Base-by-base conservation (phyloP, 805 yeast genomes). In the Lipomyces lipofer region DNA sequence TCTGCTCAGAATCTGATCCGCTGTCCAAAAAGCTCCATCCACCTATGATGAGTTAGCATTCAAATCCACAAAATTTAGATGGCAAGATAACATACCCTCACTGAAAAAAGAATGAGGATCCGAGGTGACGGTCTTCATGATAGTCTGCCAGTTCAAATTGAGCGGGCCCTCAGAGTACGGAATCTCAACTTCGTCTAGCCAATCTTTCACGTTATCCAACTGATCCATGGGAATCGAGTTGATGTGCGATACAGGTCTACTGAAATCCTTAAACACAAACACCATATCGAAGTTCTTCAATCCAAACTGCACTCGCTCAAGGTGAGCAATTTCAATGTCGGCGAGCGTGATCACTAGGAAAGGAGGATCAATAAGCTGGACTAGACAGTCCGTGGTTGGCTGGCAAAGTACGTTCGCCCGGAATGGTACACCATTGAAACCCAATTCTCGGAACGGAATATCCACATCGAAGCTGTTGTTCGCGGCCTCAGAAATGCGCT, bases 101-200 rank as follows among this genome's bases (percentile, higher is more conserved):
- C 80, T 74, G 72, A 91, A 94, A 74, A 94, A 94, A 67, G 89
- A 92, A 69, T 89, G 89, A 12, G 99, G 98, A 70, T 94, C 97
- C 3, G 90, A 84, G 61, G 80, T 82, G 59, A 92, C 83, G 0
- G 97, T 89, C 73, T 90, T 92, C 97, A 94, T 92, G 68, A 94
- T 91, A 22, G 90, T 85, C 12, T 83, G 77, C 99, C 99, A 94
- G 74, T 89, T 90, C 80, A 94, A 83, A 74, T 92, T 92, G 73
- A 94, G 86, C 43, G 95, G 91, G 50, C 97, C 97, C 66, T 90
- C 97, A 67, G 91, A 86, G 74, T 79, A 84, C 35, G 99, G 96
- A 60, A 94, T 86, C 70, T 94, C 99, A 67, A 94, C 96, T 69
- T 94, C 96, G n/a, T 96, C 88, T 56, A 94, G 76, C 99, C 99